Percentiles rank a stretch among this genome's conserved stretches.
Evolutionary conservation across 1,139 yeast genomes (phyloP).

Genomic region (Wickerhamomyces sp.): DNA sequence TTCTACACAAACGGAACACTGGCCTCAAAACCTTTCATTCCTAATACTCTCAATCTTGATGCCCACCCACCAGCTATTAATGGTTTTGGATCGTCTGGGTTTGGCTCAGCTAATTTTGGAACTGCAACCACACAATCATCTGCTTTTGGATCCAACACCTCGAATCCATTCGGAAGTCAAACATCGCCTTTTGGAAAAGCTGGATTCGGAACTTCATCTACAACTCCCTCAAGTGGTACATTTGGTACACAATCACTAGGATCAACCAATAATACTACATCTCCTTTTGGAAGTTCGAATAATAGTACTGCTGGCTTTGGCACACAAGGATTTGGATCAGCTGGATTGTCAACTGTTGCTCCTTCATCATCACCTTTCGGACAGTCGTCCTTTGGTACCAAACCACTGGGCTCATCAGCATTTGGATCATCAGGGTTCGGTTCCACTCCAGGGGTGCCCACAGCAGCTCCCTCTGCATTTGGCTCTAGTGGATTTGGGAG

Average conservation of each 20-base stretch:
- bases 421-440: conserved; percentile 19
- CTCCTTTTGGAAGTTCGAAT: no score
- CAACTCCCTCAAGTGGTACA: not conserved
- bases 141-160: not conserved
- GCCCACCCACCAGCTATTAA: conserved; percentile 8
- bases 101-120: conserved; percentile 19
- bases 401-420: conserved; percentile 10
- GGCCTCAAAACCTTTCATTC: conserved; percentile 36
- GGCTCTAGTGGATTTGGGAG: conserved; percentile 7
- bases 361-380: not conserved
- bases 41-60: conserved; percentile 27
- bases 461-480: not conserved
- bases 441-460: conserved; percentile 6
- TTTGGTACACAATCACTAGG: conserved; percentile 8
- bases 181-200: conserved; percentile 3
- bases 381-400: conserved; percentile 1
- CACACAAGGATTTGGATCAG: no score
- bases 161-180: conserved; percentile 11
- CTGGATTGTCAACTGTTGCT: not conserved
- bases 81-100: conserved; percentile 14
- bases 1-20: conserved; percentile 3
- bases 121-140: conserved; percentile 12
- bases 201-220: not conserved
- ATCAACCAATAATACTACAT: not conserved
- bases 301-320: no score